Evolutionary conservation across 768 basidiomycete genomes (phyloP), one percentile per base, ranked within the genome.

Genomic region (Lepiota venenata): DNA sequence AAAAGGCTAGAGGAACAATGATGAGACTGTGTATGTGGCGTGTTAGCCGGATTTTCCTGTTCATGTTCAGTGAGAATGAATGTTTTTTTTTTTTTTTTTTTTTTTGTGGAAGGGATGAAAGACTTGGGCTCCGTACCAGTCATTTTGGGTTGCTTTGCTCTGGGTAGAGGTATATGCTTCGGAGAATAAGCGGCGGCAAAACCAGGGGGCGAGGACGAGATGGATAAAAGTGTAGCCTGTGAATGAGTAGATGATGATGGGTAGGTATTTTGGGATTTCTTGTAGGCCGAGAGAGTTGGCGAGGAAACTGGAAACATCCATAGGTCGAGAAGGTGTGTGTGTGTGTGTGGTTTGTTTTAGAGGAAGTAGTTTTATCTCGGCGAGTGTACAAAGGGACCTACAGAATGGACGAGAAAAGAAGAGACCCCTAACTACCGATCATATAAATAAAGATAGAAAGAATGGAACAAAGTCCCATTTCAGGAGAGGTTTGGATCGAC

Each of bases 21-120:
- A 89, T 63, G 20, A 88, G 51, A 0, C 86, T 83, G 64, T 94
- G 89, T 1, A 83, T 71, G 59, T 91, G 82, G 0, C 91, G 91
- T 20, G 85, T 82, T 32, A 85, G 72, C 56, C 83, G 89, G 53
- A 84, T 80, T 45, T 80, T 76, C 88, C 88, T 90, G 60, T 10
- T 3, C 20, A n/a, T n/a, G 27, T 44, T 71, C 56, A n/a, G n/a
- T n/a, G n/a, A n/a, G 40, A 40, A 39, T n/a, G n/a, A 50, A 52
- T 21, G 50, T 20, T 53, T 42, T 50, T n/a, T n/a, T n/a, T n/a
- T n/a, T n/a, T n/a, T n/a, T n/a, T n/a, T n/a, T n/a, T n/a, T n/a
- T n/a, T n/a, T n/a, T n/a, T n/a, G n/a, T n/a, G n/a, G n/a, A n/a
- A n/a, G 14, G 20, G 29, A n/a, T 20, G 53, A 2, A 29, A n/a